Evolutionary conservation across 2,329 filamentous ascomycete species (phyloP), one percentile per base, ranked within the genome.

Genomic region (Ceratocystiopsis brevicomis): DNA sequence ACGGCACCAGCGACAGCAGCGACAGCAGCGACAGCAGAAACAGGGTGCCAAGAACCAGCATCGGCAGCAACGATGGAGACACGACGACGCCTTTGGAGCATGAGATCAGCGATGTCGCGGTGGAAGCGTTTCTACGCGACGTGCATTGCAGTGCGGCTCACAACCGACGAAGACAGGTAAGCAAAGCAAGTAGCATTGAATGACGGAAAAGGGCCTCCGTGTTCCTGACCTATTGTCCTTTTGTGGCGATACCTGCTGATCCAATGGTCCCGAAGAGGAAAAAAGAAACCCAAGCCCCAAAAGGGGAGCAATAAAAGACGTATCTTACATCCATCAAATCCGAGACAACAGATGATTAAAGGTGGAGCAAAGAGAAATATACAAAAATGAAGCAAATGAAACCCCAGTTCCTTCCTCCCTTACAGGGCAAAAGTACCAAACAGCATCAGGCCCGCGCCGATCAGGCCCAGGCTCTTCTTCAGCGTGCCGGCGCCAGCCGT

Each of bases 81-180:
- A 12, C 17, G 35, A 37, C 14, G 59, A 3, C 62, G 62, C 14
- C 67, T 66, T 3, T 50, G 61, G 12, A 57, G 66, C 14, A 67
- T 66, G 0, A 48, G 57, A 41, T 44, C 18, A 61, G 71, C 44
- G 68, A 71, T 48, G 43, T 52, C 6, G 61, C 66, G 50, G 69
- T 73, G 41, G 67, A 68, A 47, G 64, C 69, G 25, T 72, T 72
- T 46, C 55, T 73, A 32, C 59, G 65, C 41, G 66, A 70, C 40
- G 68, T 71, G 55, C 66, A 72, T 50, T 54, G 61, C 36, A 71
- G 67, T 53, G 25, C 6, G 25, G 10, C 10, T 6, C 6, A 11
- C 32, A 64, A 61, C 47, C 57, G 25, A 9, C 4, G 25, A 11
- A 30, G 10, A 10, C 25, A 30, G 25, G 25, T 30, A 9, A 30